Evolutionary conservation across 140 eudicot genomes (phyloP), one percentile per base, ranked within the genome.

Genomic region (Erigeron philadelphicus): DNA sequence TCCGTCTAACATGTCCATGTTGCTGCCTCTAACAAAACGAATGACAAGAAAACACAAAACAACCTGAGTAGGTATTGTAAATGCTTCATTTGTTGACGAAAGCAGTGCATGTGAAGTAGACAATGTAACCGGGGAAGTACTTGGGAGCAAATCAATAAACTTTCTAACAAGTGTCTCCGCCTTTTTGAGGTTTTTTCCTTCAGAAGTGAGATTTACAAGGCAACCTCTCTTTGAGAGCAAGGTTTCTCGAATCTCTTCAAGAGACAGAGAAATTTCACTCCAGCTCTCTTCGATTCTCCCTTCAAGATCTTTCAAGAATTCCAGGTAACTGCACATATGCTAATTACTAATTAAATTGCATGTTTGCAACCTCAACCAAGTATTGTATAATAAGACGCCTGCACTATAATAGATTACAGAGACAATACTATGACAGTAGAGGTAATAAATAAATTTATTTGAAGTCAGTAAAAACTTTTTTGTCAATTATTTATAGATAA

Each of bases 11-110:
- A 15, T 19, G 56, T 45, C 35, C 25, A 13, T 12, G 45, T 57
- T 40, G 66, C 66, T 55, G 56, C 52, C 74, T 54, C 43, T 69
- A 69, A 64, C 57, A 41, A 52, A 72, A 61, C 66, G 21, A 49
- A 60, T 25, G 17, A 71, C 48, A 23, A 44, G 59, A 61, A 59
- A 55, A 59, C 70, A 13, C 52, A 55, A 52, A 45, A 59, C 12
- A 73, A 94, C 99, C 95, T 94, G 99, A 67, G 99, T 94, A 49
- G 99, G 99, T 83, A 94, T 78, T 67, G 87, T 84, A 68, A 94
- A 85, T 72, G 97, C 99, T 84, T 94, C 99, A 76, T 74, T 94
- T 54, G 82, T 78, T 12, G 79, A 45, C 13, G 97, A 81, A 70
- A 94, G 86, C 49, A 76, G 88, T 59, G 88, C 86, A 74, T 64